Percentiles rank a stretch among this genome's conserved stretches.
phyloP scores from a whole-genome alignment of 192 early-diverging fungal genomes.

The Podila clonocystis region DNA sequence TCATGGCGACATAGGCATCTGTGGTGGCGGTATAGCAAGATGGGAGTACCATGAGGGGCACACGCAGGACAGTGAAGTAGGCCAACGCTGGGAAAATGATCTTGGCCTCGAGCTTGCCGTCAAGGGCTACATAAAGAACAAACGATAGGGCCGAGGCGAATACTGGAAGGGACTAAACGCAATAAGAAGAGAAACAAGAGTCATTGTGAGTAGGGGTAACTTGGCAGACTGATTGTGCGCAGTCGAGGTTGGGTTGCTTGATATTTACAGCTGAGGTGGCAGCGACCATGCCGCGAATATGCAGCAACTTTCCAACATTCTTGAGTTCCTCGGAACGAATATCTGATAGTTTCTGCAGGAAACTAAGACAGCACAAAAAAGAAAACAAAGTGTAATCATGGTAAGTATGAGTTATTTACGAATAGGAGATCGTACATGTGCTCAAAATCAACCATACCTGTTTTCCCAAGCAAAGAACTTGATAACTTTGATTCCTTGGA shows the following conservation, averaged over 20 bases:
- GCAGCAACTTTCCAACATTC: background rate
- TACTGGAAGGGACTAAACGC: background rate
- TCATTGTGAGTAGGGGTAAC: too few relatives aligned
- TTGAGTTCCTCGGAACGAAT: background rate
- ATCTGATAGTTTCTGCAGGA: background rate
- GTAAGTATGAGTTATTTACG: background rate
- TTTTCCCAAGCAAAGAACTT: slow-evolving; percentile 71
- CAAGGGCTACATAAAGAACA: slow-evolving; percentile 25
- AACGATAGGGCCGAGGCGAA: slow-evolving; percentile 52
- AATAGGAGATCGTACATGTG: background rate
- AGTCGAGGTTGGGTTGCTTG: background rate
- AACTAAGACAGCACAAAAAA: background rate
- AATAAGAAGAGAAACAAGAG: background rate
- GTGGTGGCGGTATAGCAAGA: slow-evolving; percentile 26
- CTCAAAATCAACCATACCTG: slow-evolving; percentile 28
- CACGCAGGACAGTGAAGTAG: slow-evolving; percentile 50
- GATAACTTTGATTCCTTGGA: slow-evolving; percentile 68
- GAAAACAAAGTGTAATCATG: background rate
- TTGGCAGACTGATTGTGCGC: too few relatives aligned
- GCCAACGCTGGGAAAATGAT: slow-evolving; percentile 54
- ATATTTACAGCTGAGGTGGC: background rate
- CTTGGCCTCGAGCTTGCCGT: slow-evolving; percentile 17
- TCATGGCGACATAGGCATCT: slow-evolving; percentile 49
- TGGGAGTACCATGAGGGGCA: slow-evolving; percentile 52
- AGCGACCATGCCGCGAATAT: background rate